Evolutionary conservation across 164 flowering plant species (phyloP), one percentile per base, ranked within the genome.

Genomic region (Brasenia schreberi): DNA sequence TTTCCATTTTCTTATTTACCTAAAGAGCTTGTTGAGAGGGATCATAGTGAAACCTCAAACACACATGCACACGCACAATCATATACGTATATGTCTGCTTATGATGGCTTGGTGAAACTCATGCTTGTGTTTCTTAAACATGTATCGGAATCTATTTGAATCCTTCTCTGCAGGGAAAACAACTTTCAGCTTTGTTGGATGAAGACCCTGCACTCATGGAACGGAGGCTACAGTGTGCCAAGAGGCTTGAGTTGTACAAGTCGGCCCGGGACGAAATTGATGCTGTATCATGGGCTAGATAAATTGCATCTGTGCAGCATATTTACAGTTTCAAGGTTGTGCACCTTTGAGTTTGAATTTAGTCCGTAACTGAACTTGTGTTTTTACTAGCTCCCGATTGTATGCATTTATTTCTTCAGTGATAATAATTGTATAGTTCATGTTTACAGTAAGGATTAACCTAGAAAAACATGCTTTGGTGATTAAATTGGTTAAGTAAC

Each of bases 151-250:
- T 49, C 12, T 9, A 49, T 33, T 33, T 33, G 16, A 49, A 60
- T 60, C n/a, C n/a, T 11, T 60, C n/a, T 18, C 0, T 76, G 53
- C 77, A 89, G 96, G 87, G 73, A 7, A 85, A 85, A 70, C 85
- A 82, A 74, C 85, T 89, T 44, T 68, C 75, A 9, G 80, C 72
- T 23, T 42, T 89, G 74, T 73, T 89, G 66, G 96, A 89, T 74
- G 96, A 89, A 69, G 96, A 89, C 67, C 91, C 89, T 2, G 77
- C 91, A 18, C 59, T 87, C 74, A 87, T 84, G 91, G 89, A 83
- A 71, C 80, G 80, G 75, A 85, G 96, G 71, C 81, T 64, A 68
- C 84, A 87, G 64, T 82, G 83, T 70, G 85, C 86, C 0, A 85
- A 84, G 71, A 82, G 96, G 76, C 91, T 89, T 60, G 91, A 89